Base-by-base conservation (phyloP, 2,329 filamentous ascomycete genomes). In the Neospermospora avenae region DNA sequence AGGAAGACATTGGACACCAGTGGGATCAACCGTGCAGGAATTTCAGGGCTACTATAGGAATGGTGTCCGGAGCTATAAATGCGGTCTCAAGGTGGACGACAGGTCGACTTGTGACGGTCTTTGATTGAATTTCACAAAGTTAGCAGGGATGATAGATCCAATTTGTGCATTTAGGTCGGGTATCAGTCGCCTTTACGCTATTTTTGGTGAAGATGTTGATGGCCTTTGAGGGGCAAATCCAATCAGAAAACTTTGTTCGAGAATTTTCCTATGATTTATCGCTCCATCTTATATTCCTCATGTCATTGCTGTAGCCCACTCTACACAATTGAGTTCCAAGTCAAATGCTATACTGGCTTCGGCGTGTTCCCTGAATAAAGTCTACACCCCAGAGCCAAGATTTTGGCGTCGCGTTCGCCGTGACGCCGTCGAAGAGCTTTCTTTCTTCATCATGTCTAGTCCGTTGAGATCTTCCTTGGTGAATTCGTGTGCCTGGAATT, bases 41-140 rank as follows among this genome's bases (percentile, higher is more conserved):
- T 45, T 59, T n/a, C 25, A 49, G 6, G 49, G 42, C 1, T 45
- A 16, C 16, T 55, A 45, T 49, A 25, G 10, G 1, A 6, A 28
- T 18, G 45, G 51, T 3, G 48, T 52, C 16, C 39, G 51, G 28
- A 55, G 49, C n/a, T 59, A 14, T 34, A 55, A 31, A 24, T 59
- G 57, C 13, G 35, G 44, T 13, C 24, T 22, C 22, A 42, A 35
- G 55, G 37, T 57, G 22, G 34, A 57, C 42, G 55, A 49, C 14
- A 41, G 10, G 20, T 57, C 54, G 20, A 48, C 44, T 31, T 56
- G 54, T 51, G 48, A 51, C 22, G 48, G 48, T 35, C 31, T 35
- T 4, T 51, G 18, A 51, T 34, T 3, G 28, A 1, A 4, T 18
- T 3, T 48, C 2, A 2, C 2, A 18, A 48, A n/a, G 14, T 14